Conservation (phyloP, 2,329 filamentous ascomycete genomes). For the Hirsutella minnesotensis region DNA sequence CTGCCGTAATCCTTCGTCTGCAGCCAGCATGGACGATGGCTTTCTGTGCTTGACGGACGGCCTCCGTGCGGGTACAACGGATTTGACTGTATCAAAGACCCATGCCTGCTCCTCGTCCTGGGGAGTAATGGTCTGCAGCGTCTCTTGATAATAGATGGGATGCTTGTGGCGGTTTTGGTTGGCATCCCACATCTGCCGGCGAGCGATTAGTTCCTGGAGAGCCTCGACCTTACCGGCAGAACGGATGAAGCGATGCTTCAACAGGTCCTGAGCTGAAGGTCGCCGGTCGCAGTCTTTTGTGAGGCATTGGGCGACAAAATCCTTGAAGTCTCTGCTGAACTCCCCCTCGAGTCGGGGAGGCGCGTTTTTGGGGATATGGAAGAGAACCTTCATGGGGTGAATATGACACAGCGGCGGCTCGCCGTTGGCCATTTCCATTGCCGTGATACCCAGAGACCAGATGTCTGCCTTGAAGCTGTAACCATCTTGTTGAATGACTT, state of each 20-base stretch:
- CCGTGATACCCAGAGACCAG: constrained; percentile 86
- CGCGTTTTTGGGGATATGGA: constrained; percentile 79
- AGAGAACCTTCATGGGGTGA: constrained; percentile 89
- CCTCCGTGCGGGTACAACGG: constrained; percentile 44
- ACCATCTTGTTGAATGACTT: constrained; percentile 79
- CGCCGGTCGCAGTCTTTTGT: constrained; percentile 83
- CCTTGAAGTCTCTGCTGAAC: constrained; percentile 85
- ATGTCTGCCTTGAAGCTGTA: constrained; percentile 87
- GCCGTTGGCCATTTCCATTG: constrained; percentile 78
- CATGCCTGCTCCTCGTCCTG: constrained; percentile 70
- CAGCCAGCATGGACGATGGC: constrained; percentile 42
- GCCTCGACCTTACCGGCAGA: constrained; percentile 79
- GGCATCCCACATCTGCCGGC: constrained; percentile 72
- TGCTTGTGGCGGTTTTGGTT: constrained; percentile 57
- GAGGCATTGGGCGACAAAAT: constrained; percentile 83
- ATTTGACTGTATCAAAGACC: constrained; percentile 92
- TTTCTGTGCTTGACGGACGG: constrained; percentile 39
- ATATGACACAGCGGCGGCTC: constrained; percentile 79
- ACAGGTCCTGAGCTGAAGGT: constrained; percentile 73
- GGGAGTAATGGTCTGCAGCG: constrained; percentile 58
- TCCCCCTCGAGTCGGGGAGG: constrained; percentile 75
- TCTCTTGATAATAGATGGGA: constrained; percentile 87
- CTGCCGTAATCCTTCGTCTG: constrained; percentile 49
- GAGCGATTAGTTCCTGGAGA: constrained; percentile 75
- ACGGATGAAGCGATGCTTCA: constrained; percentile 81